Evolutionary conservation across 2,329 filamentous ascomycete genomes (phyloP), one percentile per base, ranked within the genome.

Genomic region (Sclerotinia subarctica): DNA sequence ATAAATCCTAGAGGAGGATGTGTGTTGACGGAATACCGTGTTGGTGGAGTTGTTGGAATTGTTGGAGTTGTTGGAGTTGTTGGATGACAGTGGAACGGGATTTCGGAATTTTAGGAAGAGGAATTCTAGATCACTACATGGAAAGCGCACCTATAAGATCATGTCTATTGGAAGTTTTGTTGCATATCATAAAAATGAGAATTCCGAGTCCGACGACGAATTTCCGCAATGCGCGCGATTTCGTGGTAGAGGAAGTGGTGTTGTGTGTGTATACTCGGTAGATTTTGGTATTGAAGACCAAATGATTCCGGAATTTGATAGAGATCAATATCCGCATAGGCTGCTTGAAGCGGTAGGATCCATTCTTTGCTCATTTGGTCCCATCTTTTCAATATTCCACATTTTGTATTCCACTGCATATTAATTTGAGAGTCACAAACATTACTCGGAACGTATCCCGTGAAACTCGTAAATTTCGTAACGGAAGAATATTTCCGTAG

Each of bases 141-240:
- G 29, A 51, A 62, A 38, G n/a, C 1, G 29, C 21, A 10, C 26
- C 44, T 35, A n/a, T 38, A 29, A 11, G 46, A 38, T 51, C 38
- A n/a, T 46, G 32, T 32, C 32, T 3, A 17, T 15, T 24, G 13
- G 11, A n/a, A 35, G 0, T 38, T 19, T 29, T 62, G 29, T 51
- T 62, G 46, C 44, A 62, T 35, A 13, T 62, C 44, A 11, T 62
- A 59, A 59, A 58, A 29, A 46, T 46, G 8, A 13, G 29, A 46
- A 35, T 46, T 59, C 54, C 54, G 54, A 19, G 24, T 19, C 35
- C 54, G 24, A 59, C 29, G 21, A 15, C 24, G 56, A 59, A 42
- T 44, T 59, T 29, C 38, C 17, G 38, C 24, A 21, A 19, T 29
- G 15, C n/a, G 32, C 13, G 38, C 38, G 13, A 42, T 42, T 42